Evolutionary conservation across 2,329 filamentous ascomycete species (phyloP), one percentile per base, ranked within the genome.

Genomic region (Pseudogymnoascus destructans): DNA sequence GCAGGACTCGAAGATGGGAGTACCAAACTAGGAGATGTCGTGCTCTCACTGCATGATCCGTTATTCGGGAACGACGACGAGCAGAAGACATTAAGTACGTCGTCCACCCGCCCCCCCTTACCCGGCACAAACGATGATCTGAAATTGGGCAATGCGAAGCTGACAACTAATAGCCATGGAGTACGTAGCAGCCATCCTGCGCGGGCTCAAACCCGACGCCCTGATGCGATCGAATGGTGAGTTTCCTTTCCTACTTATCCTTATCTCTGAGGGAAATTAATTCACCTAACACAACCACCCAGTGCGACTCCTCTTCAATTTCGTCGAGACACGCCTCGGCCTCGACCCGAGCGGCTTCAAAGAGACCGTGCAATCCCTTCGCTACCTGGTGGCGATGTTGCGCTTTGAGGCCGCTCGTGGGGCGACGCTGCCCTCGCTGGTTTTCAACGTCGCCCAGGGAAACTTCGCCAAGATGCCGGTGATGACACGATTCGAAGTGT

Each of bases 271-370:
- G 25, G n/a, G 23, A 15, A 58, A 21, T 27, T 13, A 17, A 46
- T 15, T 40, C 11, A 27, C 32, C 6, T n/a, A 33, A 33, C 15
- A 19, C 17, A 13, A 19, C 21, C 11, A 13, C 42, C 4, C 15
- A 59, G 58, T 59, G 4, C 21, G 10, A 13, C 13, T 58, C 13
- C 35, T 59, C 8, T 27, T 57, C 5, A 19, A 59, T 23, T 59
- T 46, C 25, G 13, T 59, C 8, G 11, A 33, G n/a, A 7, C 32
- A n/a, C 30, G 54, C 17, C 25, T 59, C 17, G n/a, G 42, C 6
- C 21, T 25, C 33, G 58, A 59, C 21, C 11, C 15, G 5, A 15
- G 17, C 2, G 55, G 59, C 23, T 10, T 60, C n/a, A 60, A 60
- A 23, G 55, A 60, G 21, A 27, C 55, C 10, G 23, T 27, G 5